A percentile compares a stretch with the other conserved stretches of the same genome.
These are phyloP conservation scores for Chrysosporium queenslandicum DNA, from an alignment of 2,329 filamentous ascomycete genomes.

Conservation along the genomic window DNA sequence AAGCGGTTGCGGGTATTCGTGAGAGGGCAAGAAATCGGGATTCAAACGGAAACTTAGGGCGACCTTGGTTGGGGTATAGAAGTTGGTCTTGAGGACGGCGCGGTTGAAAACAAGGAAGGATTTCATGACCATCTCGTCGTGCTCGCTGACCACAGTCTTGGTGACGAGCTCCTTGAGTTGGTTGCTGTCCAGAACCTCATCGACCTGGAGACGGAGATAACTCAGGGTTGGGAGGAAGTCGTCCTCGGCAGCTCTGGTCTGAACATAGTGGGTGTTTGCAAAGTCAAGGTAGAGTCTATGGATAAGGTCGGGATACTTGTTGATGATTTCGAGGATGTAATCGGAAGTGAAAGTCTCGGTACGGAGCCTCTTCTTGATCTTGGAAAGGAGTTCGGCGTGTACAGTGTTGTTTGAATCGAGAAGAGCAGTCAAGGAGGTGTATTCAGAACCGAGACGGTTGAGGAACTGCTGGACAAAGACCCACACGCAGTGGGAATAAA, in stretches of 20 bases:
- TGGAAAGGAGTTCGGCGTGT: constrained; percentile 78
- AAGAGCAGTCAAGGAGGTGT: constrained; percentile 72
- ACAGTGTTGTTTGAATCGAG: constrained; percentile 71
- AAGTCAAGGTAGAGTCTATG: constrained; percentile 85
- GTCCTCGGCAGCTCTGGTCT: constrained; percentile 53
- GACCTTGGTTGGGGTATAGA: constrained; percentile 96
- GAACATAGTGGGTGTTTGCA: constrained; percentile 72
- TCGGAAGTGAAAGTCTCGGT: constrained; percentile 97
- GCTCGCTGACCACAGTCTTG: constrained; percentile 76
- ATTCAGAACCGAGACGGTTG: constrained; percentile 86
- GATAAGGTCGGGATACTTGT: constrained; percentile 76
- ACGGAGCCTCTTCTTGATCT: constrained; percentile 88
- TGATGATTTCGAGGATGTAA: constrained; percentile 96
- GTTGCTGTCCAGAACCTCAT: constrained; percentile 65
- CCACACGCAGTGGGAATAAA: constrained; percentile 96
- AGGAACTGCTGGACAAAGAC: constrained; percentile 97
- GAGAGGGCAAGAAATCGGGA: constrained; percentile 65
- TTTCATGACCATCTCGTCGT: constrained; percentile 96
- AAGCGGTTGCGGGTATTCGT: constrained; percentile 86
- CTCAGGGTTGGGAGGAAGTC: constrained; percentile 62
- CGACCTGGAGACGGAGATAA: constrained; percentile 55
- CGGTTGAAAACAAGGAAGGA: constrained; percentile 95
- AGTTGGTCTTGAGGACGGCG: constrained; percentile 90
- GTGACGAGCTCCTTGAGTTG: constrained; percentile 67
- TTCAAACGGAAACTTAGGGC: constrained; percentile 93